phyloP scores from a whole-genome alignment of 2,329 filamentous ascomycete genomes.

The Colletotrichum lentis region DNA sequence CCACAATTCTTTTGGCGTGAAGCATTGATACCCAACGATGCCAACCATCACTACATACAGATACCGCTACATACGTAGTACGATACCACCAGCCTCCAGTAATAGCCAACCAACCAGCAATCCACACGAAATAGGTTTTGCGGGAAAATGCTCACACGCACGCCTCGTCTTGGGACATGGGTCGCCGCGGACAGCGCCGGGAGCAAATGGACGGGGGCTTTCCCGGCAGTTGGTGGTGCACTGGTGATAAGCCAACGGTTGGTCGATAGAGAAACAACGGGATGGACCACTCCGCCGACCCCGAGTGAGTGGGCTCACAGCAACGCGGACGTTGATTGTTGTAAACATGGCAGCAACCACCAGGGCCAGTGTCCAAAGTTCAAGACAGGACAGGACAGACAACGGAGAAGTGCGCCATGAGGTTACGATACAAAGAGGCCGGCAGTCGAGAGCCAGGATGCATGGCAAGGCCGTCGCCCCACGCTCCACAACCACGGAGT shows the following conservation, averaged over 20 bases:
- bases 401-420: constrained; percentile 7
- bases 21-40: constrained; percentile 52
- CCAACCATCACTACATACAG: constrained; percentile 23
- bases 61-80: background rate
- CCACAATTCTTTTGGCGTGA: constrained; percentile 46
- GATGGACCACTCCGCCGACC: constrained; percentile 16
- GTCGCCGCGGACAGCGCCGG: constrained; percentile 1
- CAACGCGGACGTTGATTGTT: background rate
- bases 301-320: constrained; percentile 15
- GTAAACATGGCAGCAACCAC: constrained; percentile 1
- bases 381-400: background rate
- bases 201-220: constrained; percentile 1
- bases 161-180: background rate
- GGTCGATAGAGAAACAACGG: background rate
- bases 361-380: background rate
- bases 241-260: constrained; percentile 1
- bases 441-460: constrained; percentile 9
- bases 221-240: constrained; percentile 4
- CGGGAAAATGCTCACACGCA: background rate
- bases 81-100: background rate
- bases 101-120: background rate
- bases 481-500: constrained; percentile 9
- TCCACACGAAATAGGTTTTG: background rate
- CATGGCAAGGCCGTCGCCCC: background rate
- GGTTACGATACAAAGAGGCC: background rate